Conservation (phyloP, 192 early-diverging fungal species). For the Radiomyces spectabilis region DNA sequence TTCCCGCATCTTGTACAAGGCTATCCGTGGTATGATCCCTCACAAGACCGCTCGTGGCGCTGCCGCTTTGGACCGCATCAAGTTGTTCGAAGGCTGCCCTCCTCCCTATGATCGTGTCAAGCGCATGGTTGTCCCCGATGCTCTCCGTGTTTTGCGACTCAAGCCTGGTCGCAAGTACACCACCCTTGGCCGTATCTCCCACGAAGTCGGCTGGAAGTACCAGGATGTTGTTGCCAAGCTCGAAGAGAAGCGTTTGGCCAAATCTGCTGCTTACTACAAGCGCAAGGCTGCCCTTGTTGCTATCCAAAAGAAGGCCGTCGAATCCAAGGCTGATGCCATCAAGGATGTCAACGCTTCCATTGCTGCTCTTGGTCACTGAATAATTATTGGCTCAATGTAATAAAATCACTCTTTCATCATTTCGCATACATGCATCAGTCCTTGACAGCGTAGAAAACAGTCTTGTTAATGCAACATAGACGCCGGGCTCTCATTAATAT, state of each 20-base stretch:
- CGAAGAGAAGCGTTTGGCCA: slow-evolving; percentile 99
- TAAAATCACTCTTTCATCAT: too few species aligned
- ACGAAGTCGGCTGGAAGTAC: slow-evolving; percentile 99
- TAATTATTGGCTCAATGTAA: too few species aligned
- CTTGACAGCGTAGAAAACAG: too few species aligned
- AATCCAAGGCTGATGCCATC: slow-evolving; percentile 45
- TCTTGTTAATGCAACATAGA: too few species aligned
- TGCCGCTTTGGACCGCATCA: slow-evolving; percentile 92
- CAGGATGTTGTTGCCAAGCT: slow-evolving; percentile 91
- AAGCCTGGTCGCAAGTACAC: slow-evolving; percentile 98
- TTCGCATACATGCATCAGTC: too few species aligned
- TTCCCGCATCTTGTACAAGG: slow-evolving; percentile 93
- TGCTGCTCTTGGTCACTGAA: slow-evolving; percentile 50
- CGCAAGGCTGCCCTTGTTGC: slow-evolving; percentile 61
- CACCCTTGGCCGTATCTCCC: slow-evolving; percentile 84
- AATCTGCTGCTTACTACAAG: slow-evolving; percentile 87
- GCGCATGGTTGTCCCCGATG: slow-evolving; percentile 95
- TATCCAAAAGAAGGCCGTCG: slow-evolving; percentile 28
- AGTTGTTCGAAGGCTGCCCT: slow-evolving; percentile 99
- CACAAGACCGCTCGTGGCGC: slow-evolving; percentile 99
- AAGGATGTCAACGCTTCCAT: slow-evolving; percentile 51
- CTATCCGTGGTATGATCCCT: slow-evolving; percentile 97
- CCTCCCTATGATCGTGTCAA: slow-evolving; percentile 95
- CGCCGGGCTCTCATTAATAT: too few species aligned
- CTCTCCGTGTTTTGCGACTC: slow-evolving; percentile 94